Base-by-base conservation (phyloP, 2,329 filamentous ascomycete genomes). In the Nemania abortiva region DNA sequence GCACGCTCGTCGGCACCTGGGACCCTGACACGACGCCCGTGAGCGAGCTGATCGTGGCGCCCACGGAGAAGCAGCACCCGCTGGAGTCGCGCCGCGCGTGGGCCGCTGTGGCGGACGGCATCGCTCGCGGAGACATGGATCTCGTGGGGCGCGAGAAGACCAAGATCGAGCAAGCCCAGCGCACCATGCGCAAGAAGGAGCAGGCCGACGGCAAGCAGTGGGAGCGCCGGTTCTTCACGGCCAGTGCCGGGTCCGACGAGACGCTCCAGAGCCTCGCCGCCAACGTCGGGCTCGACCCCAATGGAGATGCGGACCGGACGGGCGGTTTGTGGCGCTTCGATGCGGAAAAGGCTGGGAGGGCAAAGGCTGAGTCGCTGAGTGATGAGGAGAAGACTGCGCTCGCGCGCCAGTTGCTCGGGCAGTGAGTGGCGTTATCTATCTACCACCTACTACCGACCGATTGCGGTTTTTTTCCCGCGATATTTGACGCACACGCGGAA, bases 31-130 rank as follows among this genome's bases (percentile, higher is more conserved):
- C 58, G 15, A 69, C 39, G 34, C 72, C 69, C 3, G 69, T 58
- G 49, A 74, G 72, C 65, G 70, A 76, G 65, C 76, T 84, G 34
- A 77, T 78, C 2, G 73, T 83, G 1, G 75, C 73, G 2, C 87
- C 90, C 0, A 75, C 92, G 7, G 89, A 92, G 47, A 80, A 91
- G 68, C 93, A 97, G 81, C 92, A 95, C 72, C 87, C 91, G 1
- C 90, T 93, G 76, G 94, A 97, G 82, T 92, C 91, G 9, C 87
- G 94, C 11, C 87, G 89, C 47, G 94, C 94, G 0, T 97, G 94
- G 94, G 84, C 84, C 37, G 91, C 91, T 70, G 94, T 97, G 2
- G 90, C 92, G 0, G 84, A 86, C 2, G 92, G 90, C 27, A 91
- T 97, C 66, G 81, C 84, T n/a, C 85, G 84, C 67, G 92, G 92